These are phyloP conservation scores for Capsicum chinense DNA, from an alignment of 257 asterid species.

Conservation along the genomic window DNA sequence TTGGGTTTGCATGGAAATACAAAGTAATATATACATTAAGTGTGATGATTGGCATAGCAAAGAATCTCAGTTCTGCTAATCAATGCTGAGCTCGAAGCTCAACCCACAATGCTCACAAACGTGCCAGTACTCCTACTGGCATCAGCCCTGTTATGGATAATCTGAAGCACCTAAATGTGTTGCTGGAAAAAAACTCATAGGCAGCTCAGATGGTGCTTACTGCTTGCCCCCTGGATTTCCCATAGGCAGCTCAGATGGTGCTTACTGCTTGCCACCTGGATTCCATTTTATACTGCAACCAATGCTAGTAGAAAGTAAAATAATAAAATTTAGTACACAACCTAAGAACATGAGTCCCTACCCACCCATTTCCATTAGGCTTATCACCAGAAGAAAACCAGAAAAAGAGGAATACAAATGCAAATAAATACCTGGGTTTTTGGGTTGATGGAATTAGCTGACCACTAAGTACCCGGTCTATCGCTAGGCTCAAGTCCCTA, in stretches of 20 bases:
- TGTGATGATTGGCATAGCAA: neutral
- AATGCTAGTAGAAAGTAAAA: constrained; percentile 49
- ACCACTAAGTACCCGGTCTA: constrained; percentile 76
- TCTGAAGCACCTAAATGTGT: constrained; percentile 29
- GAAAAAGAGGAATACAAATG: constrained; percentile 15
- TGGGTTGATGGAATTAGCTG: constrained; percentile 71
- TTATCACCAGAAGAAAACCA: constrained; percentile 18
- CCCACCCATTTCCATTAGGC: neutral
- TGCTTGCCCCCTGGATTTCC: constrained; percentile 53
- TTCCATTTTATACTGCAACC: constrained; percentile 97
- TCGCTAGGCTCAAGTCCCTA: constrained; percentile 88
- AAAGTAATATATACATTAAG: neutral
- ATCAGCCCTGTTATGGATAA: constrained; percentile 16
- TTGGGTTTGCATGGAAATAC: constrained; percentile 22
- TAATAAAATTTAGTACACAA: constrained; percentile 25
- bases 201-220: constrained; percentile 37
- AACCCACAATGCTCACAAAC: neutral
- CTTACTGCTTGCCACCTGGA: constrained; percentile 54
- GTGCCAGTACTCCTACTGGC: constrained; percentile 17
- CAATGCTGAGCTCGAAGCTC: neutral
- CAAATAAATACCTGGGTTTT: constrained; percentile 66
- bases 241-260: constrained; percentile 29
- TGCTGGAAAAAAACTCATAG: constrained; percentile 32
- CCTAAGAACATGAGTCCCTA: constrained; percentile 11
- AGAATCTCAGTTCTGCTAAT: constrained; percentile 7